Evolutionary conservation across 2,329 filamentous ascomycete genomes (phyloP).

Genomic region (Microsporum audouinii): DNA sequence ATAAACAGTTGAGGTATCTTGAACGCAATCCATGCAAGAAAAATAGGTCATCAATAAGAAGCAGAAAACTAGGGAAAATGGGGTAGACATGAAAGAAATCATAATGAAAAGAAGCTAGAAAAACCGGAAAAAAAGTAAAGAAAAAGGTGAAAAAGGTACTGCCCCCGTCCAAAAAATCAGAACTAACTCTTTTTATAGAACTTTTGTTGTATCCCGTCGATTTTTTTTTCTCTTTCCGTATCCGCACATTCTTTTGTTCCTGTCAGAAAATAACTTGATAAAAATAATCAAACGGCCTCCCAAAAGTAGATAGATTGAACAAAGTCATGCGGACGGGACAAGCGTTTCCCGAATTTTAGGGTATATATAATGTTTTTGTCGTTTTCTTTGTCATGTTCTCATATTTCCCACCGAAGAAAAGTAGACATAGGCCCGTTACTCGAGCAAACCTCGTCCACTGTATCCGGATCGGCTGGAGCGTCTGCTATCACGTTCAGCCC

Average conservation of each 20-base stretch:
- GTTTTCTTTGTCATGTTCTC: neutral
- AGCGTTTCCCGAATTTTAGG: neutral
- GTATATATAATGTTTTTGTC: neutral
- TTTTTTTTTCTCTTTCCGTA: neutral
- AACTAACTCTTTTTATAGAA: slow-evolving; percentile 4
- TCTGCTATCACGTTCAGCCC: slow-evolving; percentile 29
- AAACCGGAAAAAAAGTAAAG: neutral
- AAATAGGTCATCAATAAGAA: neutral
- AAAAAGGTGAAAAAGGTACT: neutral
- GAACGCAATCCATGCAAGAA: slow-evolving; percentile 3
- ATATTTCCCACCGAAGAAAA: neutral
- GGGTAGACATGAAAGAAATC: neutral
- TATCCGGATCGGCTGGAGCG: slow-evolving; percentile 31
- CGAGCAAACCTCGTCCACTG: slow-evolving; percentile 19
- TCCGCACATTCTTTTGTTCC: slow-evolving; percentile 2
- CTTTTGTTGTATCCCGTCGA: neutral
- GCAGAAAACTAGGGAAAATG: neutral
- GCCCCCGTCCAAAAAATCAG: neutral
- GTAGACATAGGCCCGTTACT: slow-evolving; percentile 4
- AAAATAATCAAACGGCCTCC: slow-evolving; percentile 3
- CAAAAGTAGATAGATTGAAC: slow-evolving; percentile 2
- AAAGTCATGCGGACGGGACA: neutral
- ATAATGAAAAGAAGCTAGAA: neutral
- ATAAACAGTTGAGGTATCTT: slow-evolving; percentile 7
- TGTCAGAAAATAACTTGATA: neutral